Percentiles rank a stretch among this genome's conserved stretches.
Conservation (phyloP, 345 rosid species). For the Salix purpurea region DNA sequence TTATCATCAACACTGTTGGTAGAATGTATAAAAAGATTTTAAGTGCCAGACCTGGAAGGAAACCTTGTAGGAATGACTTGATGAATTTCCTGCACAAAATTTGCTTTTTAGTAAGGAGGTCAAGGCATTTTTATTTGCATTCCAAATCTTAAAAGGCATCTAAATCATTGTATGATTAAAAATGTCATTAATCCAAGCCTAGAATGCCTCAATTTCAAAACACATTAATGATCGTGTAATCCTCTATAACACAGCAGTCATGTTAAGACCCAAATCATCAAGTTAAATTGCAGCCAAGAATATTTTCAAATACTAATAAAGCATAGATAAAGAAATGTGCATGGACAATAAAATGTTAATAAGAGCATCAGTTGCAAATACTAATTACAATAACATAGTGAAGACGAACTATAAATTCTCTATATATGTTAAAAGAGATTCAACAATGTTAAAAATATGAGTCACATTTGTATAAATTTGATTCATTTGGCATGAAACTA, state of each 20-base stretch:
- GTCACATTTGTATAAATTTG: neutral
- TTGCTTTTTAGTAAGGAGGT: neutral
- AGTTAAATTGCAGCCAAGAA: neutral
- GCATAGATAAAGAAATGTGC: neutral
- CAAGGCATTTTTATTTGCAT: neutral
- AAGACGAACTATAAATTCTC: neutral
- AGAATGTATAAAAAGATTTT: conserved; percentile 77
- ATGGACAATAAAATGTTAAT: neutral
- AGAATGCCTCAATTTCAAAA: neutral
- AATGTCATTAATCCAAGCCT: neutral
- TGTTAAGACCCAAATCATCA: neutral
- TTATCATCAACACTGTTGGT: conserved; percentile 65
- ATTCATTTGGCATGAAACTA: neutral
- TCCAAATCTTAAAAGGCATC: neutral
- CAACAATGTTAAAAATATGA: neutral
- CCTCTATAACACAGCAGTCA: neutral
- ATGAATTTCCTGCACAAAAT: conserved; percentile 61
- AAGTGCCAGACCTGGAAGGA: conserved; percentile 92
- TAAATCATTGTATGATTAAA: neutral
- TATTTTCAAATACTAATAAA: neutral
- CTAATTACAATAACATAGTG: neutral
- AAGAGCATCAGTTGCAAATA: neutral
- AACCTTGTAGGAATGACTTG: conserved; percentile 96
- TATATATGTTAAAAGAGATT: neutral
- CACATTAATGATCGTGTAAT: neutral